Evolutionary conservation across 768 basidiomycete species (phyloP).

Genomic region (Tricholoma sp.): DNA sequence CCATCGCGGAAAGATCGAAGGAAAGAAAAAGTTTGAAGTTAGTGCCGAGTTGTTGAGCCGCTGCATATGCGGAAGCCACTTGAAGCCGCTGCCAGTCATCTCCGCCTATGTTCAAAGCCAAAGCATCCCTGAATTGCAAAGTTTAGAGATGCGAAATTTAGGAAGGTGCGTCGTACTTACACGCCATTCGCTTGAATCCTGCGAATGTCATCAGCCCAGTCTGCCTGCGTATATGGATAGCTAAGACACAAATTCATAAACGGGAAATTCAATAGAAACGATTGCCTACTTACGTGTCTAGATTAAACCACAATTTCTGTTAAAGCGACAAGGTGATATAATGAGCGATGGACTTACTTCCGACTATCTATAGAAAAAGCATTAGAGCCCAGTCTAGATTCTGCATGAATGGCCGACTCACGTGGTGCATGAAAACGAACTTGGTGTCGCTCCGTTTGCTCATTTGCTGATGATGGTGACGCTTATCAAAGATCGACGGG

Average conservation of each 20-base stretch:
- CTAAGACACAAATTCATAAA: conserved; percentile 15
- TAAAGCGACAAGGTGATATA: background rate
- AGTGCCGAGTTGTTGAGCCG: conserved; percentile 35
- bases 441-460: conserved; percentile 37
- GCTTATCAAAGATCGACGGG: background rate
- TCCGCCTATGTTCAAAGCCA: conserved; percentile 59
- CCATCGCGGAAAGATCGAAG: conserved; percentile 50
- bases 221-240: conserved; percentile 31
- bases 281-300: conserved; percentile 36
- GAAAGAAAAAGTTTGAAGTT: conserved; percentile 53
- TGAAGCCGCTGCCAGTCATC: conserved; percentile 47
- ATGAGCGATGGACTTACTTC: conserved; percentile 30
- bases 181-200: conserved; percentile 36
- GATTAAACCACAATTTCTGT: background rate
- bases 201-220: conserved; percentile 39
- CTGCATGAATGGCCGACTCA: conserved; percentile 17
- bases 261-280: background rate
- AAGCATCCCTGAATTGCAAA: conserved; percentile 39
- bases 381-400: background rate
- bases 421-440: conserved; percentile 51
- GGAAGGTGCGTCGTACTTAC: conserved; percentile 22
- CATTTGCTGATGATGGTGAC: conserved; percentile 11
- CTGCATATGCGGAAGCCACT: conserved; percentile 45
- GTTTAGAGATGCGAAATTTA: conserved; percentile 10
- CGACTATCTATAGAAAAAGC: conserved; percentile 33